Evolutionary conservation across 2,329 filamentous ascomycete species (phyloP), one percentile per base, ranked within the genome.

Genomic region (Ceratocystiopsis minuta): DNA sequence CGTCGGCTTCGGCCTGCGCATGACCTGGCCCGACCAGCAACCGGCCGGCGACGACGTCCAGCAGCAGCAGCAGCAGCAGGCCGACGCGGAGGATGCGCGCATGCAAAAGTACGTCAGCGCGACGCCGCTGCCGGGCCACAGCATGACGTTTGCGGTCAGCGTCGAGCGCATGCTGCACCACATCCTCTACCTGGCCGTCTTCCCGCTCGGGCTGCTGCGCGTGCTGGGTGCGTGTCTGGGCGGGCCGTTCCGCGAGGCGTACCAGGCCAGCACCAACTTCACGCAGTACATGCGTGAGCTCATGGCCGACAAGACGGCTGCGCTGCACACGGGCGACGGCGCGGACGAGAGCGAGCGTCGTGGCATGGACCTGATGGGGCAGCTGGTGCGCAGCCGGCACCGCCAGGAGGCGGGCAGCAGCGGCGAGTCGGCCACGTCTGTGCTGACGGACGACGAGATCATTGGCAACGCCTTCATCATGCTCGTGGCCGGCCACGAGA

Each of bases 401-500:
- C 55, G 56, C 32, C 48, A 53, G 12, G 55, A 56, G 36, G 49
- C 52, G 13, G 1, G 43, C 44, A 16, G 50, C 32, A 49, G n/a
- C 16, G 42, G 43, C 16, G 40, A 35, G 36, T 42, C 52, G 17
- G 33, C 16, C 2, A 14, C 15, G 13, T 4, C 13, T 0, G 41
- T 57, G 16, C 57, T 80, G n/a, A 65, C 60, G 6, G 70, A 76
- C 47, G 65, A 67, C 5, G 79, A 86, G 43, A 78, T 87, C 45
- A 60, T 81, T 24, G 79, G 80, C 40, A 86, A 86, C 53, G 74
- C 79, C 16, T 79, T 78, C 47, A 63, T 78, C 50, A 73, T 76
- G 58, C 65, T 72, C 46, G 64, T 87, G 1, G 82, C 83, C 0
- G 83, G 83, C 13, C 81, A 90, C 57, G 83, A 90, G 57, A 87